phyloP scores from a whole-genome alignment of 441 rosid genomes.

The Dalechampia spathulata region DNA sequence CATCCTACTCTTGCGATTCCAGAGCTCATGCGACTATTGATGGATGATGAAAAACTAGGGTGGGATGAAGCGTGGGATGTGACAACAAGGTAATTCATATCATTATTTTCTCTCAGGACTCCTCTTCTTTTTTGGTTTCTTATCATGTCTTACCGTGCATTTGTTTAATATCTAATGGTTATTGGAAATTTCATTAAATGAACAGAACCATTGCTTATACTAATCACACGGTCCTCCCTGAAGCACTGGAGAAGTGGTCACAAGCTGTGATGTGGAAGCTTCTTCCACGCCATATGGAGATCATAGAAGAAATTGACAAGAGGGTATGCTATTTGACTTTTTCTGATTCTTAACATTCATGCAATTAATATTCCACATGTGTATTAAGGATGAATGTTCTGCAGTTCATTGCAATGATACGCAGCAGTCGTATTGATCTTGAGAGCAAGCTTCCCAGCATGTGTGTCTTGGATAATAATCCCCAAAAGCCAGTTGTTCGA shows the following conservation, averaged over 20 bases:
- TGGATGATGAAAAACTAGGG: conserved; percentile 92
- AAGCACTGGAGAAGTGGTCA: conserved; percentile 99
- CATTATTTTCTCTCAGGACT: conserved; percentile 1
- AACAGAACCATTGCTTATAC: conserved; percentile 93
- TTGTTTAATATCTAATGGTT: conserved; percentile 13
- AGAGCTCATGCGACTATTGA: conserved; percentile 85
- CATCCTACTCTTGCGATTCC: conserved; percentile 99
- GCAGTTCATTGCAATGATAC: conserved; percentile 71
- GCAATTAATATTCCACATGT: conserved; percentile 8
- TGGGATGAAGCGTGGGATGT: conserved; percentile 99
- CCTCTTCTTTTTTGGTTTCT: conserved; percentile 9
- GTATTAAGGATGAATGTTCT: conserved; percentile 11
- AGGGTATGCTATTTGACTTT: conserved; percentile 44
- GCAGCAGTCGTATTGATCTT: conserved; percentile 48
- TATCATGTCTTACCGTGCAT: conserved; percentile 1
- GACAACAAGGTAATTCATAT: conserved; percentile 50
- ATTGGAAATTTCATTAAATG: conserved; percentile 16
- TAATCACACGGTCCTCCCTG: conserved; percentile 99
- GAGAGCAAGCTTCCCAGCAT: conserved; percentile 76
- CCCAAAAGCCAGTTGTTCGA: conserved; percentile 89
- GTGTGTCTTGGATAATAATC: conserved; percentile 79
- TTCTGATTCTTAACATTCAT: conserved; percentile 7
- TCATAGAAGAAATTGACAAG: conserved; percentile 88
- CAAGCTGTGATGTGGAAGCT: conserved; percentile 93
- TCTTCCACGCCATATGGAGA: conserved; percentile 99